Conservation (phyloP, 2,329 filamentous ascomycete species). For the Pezicula carpinea region DNA sequence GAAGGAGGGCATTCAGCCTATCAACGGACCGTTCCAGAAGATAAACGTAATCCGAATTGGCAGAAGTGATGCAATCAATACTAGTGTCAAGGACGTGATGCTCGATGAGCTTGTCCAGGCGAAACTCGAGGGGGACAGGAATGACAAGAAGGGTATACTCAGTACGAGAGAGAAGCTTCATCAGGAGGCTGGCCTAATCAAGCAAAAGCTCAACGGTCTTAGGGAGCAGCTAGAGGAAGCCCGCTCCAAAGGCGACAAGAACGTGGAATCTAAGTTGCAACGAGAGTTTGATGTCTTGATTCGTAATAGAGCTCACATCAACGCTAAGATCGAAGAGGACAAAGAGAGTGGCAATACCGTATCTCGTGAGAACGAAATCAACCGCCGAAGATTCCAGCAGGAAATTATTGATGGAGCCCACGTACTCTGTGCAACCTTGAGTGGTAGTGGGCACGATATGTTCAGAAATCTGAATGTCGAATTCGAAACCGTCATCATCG, state of each 20-base stretch:
- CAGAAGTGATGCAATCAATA: constrained; percentile 87
- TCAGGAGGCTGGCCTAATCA: constrained; percentile 64
- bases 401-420: constrained; percentile 87
- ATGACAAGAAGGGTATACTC: constrained; percentile 49
- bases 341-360: constrained; percentile 81
- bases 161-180: constrained; percentile 56
- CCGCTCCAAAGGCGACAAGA: constrained; percentile 48
- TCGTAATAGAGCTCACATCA: constrained; percentile 69
- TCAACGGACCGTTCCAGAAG: constrained; percentile 65
- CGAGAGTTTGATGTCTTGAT: constrained; percentile 76
- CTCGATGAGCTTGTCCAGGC: constrained; percentile 85
- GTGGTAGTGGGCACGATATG: constrained; percentile 95
- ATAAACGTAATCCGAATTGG: constrained; percentile 88
- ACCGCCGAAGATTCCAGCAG: constrained; percentile 79
- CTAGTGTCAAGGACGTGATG: constrained; percentile 83
- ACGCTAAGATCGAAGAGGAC: constrained; percentile 78
- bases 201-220: constrained; percentile 67
- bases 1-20: constrained; percentile 79
- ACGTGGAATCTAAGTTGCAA: constrained; percentile 52
- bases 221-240: constrained; percentile 67
- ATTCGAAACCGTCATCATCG: constrained; percentile 97
- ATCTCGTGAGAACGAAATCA: constrained; percentile 80
- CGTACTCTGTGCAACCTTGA: constrained; percentile 91
- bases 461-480: constrained; percentile 92
- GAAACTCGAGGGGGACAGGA: constrained; percentile 58